A percentile compares a stretch with the other conserved stretches of the same genome.
These are phyloP conservation scores for Telopea speciosissima DNA, from an alignment of 177 flowering plant species.

Conservation along the genomic window DNA sequence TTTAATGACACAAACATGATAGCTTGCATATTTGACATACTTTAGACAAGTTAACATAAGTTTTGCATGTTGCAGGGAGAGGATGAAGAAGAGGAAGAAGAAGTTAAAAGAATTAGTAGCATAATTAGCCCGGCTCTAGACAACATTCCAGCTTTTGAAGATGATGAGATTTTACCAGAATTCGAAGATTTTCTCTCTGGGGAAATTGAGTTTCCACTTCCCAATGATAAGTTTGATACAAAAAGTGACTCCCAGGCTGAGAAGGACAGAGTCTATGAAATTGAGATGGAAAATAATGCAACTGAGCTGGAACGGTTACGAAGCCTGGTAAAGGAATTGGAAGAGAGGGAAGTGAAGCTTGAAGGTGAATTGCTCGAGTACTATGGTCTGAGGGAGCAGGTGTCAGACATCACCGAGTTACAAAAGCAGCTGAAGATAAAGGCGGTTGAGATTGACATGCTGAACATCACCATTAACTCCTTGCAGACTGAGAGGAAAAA, in stretches of 20 bases:
- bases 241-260: slow-evolving; percentile 25
- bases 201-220: slow-evolving; percentile 63
- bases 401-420: slow-evolving; percentile 61
- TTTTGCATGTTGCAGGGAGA: slow-evolving; percentile 31
- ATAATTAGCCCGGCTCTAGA: slow-evolving; percentile 43
- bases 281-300: slow-evolving; percentile 70
- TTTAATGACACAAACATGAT: neutral
- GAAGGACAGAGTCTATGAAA: slow-evolving; percentile 54
- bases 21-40: neutral
- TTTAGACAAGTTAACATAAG: neutral
- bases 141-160: slow-evolving; percentile 34
- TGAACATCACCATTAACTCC: slow-evolving; percentile 73
- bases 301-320: slow-evolving; percentile 67
- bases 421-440: slow-evolving; percentile 93
- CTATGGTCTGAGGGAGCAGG: slow-evolving; percentile 94
- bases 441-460: slow-evolving; percentile 83
- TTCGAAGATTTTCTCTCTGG: slow-evolving; percentile 74
- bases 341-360: slow-evolving; percentile 91
- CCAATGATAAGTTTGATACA: slow-evolving; percentile 35
- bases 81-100: slow-evolving; percentile 86
- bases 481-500: slow-evolving; percentile 89
- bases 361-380: slow-evolving; percentile 97
- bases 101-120: slow-evolving; percentile 81
- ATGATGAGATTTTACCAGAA: slow-evolving; percentile 64
- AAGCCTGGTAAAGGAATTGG: slow-evolving; percentile 76